Conservation (phyloP, 768 basidiomycete genomes). For the Psilocybe sp. region DNA sequence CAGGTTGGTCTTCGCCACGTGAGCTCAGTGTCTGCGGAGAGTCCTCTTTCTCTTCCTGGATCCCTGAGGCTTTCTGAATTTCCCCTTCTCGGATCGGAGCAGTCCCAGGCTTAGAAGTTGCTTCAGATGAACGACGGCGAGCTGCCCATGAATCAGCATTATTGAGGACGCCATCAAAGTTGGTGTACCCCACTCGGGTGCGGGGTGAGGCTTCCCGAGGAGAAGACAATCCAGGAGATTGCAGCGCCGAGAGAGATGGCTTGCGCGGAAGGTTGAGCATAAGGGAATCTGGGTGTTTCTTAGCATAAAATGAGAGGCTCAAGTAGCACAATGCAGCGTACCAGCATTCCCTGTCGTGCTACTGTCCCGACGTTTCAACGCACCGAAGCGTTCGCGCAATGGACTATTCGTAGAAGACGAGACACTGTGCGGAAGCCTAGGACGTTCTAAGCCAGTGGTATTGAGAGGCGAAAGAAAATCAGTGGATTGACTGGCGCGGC, state of each 20-base stretch:
- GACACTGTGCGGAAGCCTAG: slow-evolving; percentile 50
- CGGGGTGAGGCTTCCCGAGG: slow-evolving; percentile 73
- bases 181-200: slow-evolving; percentile 54
- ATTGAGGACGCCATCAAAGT: slow-evolving; percentile 72
- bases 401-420: slow-evolving; percentile 50
- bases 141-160: slow-evolving; percentile 69
- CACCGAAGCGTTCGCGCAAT: slow-evolving; percentile 65
- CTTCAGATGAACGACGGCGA: slow-evolving; percentile 61
- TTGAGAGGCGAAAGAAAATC: slow-evolving; percentile 65
- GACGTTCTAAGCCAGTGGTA: slow-evolving; percentile 53
- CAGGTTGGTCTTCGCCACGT: slow-evolving; percentile 5
- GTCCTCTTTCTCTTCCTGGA: slow-evolving; percentile 62
- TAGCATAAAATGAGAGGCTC: background rate
- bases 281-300: slow-evolving; percentile 47
- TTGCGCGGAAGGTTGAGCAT: slow-evolving; percentile 58
- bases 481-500: slow-evolving; percentile 65
- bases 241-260: slow-evolving; percentile 63
- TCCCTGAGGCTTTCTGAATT: slow-evolving; percentile 42
- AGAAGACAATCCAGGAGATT: slow-evolving; percentile 43
- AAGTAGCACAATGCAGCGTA: slow-evolving; percentile 26
- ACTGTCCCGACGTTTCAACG: slow-evolving; percentile 65
- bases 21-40: slow-evolving; percentile 15
- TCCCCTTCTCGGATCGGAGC: slow-evolving; percentile 35
- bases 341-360: slow-evolving; percentile 38
- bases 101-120: slow-evolving; percentile 40